Percentiles rank a stretch among this genome's conserved stretches.
These are phyloP conservation scores for Coix lacrymajobi DNA, from an alignment of 176 grass and related monocot genomes.

Conservation along the genomic window DNA sequence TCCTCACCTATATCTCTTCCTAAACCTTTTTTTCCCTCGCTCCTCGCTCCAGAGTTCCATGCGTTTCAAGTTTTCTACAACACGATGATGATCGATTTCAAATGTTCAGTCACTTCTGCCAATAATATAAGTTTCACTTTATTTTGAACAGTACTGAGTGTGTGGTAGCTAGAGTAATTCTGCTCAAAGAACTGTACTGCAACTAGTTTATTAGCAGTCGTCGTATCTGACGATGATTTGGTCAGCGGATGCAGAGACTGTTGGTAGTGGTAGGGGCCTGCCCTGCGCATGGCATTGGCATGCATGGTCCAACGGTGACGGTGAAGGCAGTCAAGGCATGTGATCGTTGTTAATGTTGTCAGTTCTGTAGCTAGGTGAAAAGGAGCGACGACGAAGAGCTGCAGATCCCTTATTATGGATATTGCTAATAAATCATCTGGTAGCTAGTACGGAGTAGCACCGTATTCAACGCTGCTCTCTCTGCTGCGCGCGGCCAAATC, in stretches of 20 bases:
- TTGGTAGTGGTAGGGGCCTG: constrained; percentile 1
- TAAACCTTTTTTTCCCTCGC: no score
- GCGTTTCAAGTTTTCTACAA: neutral
- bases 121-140: no score
- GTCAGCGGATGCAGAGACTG: neutral
- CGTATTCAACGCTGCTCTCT: neutral
- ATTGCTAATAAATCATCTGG: neutral
- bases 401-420: neutral
- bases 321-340: constrained; percentile 22
- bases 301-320: neutral
- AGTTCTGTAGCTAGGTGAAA: neutral
- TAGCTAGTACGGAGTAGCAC: neutral
- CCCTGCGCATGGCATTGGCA: neutral
- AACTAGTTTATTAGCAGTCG: no score
- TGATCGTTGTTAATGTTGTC: constrained; percentile 23
- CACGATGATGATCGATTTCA: no score
- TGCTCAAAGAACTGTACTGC: neutral
- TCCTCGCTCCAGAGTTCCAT: no score
- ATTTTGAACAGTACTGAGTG: no score
- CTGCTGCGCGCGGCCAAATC: no score
- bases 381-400: neutral
- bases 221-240: neutral
- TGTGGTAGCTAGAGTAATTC: neutral
- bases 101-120: neutral
- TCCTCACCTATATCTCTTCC: neutral